Conservation (phyloP, 352 stramenopile species). For the Phytophthora sansomeana region DNA sequence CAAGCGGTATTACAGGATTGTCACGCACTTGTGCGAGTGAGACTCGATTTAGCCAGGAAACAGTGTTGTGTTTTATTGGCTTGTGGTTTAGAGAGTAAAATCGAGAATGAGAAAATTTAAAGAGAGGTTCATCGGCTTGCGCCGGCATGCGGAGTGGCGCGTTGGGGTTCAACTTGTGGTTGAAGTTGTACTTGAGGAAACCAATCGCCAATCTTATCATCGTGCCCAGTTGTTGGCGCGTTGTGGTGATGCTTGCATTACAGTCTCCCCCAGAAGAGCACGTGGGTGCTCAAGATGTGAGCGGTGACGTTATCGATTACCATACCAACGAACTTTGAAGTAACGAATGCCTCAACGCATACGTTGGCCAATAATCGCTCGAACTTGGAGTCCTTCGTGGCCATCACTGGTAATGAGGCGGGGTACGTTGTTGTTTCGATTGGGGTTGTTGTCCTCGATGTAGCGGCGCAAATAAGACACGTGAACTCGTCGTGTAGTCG, state of each 20-base stretch:
- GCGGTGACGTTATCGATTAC: background rate
- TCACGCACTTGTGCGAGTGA: too few species aligned
- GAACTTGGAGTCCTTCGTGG: background rate
- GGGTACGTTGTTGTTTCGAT: background rate
- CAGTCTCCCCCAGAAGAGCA: constrained; percentile 1
- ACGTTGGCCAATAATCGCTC: background rate
- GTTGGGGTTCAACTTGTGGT: too few species aligned
- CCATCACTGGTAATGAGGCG: background rate
- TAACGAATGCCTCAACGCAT: background rate
- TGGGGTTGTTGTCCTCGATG: constrained; percentile 1
- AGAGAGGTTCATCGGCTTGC: too few species aligned
- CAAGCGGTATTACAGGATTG: too few species aligned
- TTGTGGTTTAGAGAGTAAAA: too few species aligned
- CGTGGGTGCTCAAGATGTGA: background rate
- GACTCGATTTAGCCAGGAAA: too few species aligned
- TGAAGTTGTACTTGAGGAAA: too few species aligned
- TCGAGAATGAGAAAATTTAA: too few species aligned
- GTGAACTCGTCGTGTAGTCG: constrained; percentile 9
- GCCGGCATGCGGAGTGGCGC: too few species aligned
- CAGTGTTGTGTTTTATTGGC: too few species aligned
- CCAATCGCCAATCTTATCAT: too few species aligned
- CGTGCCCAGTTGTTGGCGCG: background rate
- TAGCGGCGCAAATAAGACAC: constrained; percentile 2
- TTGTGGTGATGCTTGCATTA: constrained; percentile 11
- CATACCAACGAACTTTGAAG: constrained; percentile 11